phyloP scores from a whole-genome alignment of 2,329 filamentous ascomycete species.

The Phialophora tarda region DNA sequence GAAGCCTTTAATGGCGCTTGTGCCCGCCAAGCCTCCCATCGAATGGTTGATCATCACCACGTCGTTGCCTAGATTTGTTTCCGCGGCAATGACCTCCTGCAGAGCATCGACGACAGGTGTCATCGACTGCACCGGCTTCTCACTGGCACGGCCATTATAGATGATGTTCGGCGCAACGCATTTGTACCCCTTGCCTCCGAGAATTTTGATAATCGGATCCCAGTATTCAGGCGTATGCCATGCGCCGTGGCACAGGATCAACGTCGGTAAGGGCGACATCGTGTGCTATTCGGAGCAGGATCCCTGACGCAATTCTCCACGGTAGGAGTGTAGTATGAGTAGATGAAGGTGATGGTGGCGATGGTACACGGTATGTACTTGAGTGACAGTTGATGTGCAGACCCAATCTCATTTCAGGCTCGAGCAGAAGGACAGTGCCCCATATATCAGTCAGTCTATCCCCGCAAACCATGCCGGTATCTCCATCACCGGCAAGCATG shows the following conservation, averaged over 20 bases:
- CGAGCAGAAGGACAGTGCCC: background rate
- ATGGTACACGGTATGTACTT: background rate
- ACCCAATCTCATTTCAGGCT: background rate
- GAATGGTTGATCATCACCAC: constrained; percentile 31
- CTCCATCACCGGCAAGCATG: background rate
- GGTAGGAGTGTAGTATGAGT: background rate
- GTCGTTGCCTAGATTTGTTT: constrained; percentile 21
- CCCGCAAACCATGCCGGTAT: background rate
- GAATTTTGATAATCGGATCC: constrained; percentile 7
- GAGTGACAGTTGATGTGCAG: background rate
- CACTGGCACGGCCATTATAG: constrained; percentile 14
- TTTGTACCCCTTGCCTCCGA: constrained; percentile 18
- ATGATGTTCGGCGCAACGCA: constrained; percentile 19
- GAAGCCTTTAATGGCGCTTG: constrained; percentile 26
- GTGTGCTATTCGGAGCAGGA: constrained; percentile 1
- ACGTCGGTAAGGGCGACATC: constrained; percentile 13
- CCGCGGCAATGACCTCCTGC: constrained; percentile 15
- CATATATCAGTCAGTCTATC: background rate
- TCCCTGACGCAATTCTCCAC: background rate
- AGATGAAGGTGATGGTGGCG: background rate
- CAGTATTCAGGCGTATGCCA: constrained; percentile 29
- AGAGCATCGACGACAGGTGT: constrained; percentile 11
- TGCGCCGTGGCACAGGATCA: constrained; percentile 29
- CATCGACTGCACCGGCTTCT: constrained; percentile 15
- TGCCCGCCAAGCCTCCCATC: constrained; percentile 24